phyloP scores from a whole-genome alignment of 768 basidiomycete genomes.

The Cubamyces lactineus region DNA sequence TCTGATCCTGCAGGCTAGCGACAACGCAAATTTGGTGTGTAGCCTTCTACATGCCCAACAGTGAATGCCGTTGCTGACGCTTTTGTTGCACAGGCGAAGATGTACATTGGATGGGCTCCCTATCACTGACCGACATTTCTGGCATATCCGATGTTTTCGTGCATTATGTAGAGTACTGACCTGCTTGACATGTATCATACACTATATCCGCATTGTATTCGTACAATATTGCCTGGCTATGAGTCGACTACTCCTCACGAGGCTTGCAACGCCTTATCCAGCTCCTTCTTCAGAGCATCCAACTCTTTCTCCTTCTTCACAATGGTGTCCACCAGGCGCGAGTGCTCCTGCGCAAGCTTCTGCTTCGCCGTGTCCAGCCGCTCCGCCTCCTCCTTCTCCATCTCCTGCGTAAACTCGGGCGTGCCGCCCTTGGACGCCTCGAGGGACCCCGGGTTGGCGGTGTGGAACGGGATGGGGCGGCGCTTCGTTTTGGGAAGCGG shows the following conservation, averaged over 20 bases:
- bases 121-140: slow-evolving; percentile 54
- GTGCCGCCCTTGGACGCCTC: slow-evolving; percentile 67
- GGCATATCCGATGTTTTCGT: neutral
- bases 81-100: slow-evolving; percentile 60
- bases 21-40: slow-evolving; percentile 68
- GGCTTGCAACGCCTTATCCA: slow-evolving; percentile 26
- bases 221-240: neutral
- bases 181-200: slow-evolving; percentile 10
- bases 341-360: slow-evolving; percentile 69
- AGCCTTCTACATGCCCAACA: neutral
- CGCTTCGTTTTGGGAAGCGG: slow-evolving; percentile 67
- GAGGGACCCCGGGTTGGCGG: slow-evolving; percentile 53
- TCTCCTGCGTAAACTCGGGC: slow-evolving; percentile 82
- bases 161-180: neutral
- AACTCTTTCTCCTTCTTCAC: slow-evolving; percentile 86
- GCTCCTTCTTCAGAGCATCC: slow-evolving; percentile 64
- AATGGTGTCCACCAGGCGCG: slow-evolving; percentile 69
- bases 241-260: neutral
- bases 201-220: slow-evolving; percentile 1
- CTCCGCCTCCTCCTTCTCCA: slow-evolving; percentile 88
- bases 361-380: slow-evolving; percentile 78
- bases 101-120: slow-evolving; percentile 93
- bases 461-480: slow-evolving; percentile 73
- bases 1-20: slow-evolving; percentile 88
- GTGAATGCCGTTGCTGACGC: slow-evolving; percentile 17